Evolutionary conservation across 805 yeast species (phyloP).

Genomic region (Saccharomyces jurei): DNA sequence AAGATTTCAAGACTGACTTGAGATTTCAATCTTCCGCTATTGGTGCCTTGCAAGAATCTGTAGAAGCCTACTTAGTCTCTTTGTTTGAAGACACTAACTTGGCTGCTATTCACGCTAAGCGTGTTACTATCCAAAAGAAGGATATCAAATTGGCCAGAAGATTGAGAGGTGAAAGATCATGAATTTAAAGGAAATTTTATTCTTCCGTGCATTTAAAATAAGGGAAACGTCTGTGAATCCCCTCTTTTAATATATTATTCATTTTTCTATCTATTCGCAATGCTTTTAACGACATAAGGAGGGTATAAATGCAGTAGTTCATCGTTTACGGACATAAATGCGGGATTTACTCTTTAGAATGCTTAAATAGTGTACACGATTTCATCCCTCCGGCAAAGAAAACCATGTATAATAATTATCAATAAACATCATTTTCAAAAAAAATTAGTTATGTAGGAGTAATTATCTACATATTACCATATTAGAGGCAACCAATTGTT

Average conservation of each 20-base stretch:
- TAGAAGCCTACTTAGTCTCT: conserved; percentile 94
- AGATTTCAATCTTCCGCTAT: conserved; percentile 96
- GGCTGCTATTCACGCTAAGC: conserved; percentile 98
- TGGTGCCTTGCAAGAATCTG: conserved; percentile 96
- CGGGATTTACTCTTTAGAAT: background rate
- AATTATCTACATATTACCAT: conserved; percentile 39
- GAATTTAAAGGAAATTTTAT: conserved; percentile 19
- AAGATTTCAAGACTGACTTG: conserved; percentile 83
- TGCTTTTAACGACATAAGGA: background rate
- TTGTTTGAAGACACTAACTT: conserved; percentile 95
- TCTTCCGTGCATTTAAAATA: background rate
- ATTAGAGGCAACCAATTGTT: conserved; percentile 56
- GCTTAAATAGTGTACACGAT: background rate
- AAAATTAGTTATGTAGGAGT: background rate
- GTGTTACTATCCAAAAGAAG: conserved; percentile 97
- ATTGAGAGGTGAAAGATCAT: conserved; percentile 93
- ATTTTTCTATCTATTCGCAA: background rate
- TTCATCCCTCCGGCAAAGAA: background rate
- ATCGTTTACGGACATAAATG: background rate
- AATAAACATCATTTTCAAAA: background rate
- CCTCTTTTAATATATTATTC: background rate
- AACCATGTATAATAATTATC: background rate
- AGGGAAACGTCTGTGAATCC: background rate
- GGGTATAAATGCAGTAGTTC: background rate
- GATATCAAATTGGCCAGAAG: conserved; percentile 97